Percentiles rank a stretch among this genome's conserved stretches.
phyloP scores from a whole-genome alignment of 257 asterid genomes.

The Solanum verrucosum region DNA sequence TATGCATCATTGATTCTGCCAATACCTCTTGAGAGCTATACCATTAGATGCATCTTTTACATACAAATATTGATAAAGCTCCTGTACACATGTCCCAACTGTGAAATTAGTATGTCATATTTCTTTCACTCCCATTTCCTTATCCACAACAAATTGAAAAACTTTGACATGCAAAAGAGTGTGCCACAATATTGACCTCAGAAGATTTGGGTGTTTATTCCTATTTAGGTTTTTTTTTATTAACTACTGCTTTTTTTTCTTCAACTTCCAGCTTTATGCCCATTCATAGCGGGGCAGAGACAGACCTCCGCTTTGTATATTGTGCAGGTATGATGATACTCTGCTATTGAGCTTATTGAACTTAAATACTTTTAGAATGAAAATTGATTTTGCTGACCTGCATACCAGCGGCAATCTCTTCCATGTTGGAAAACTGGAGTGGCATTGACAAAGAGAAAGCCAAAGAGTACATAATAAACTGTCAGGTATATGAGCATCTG shows the following conservation, averaged over 20 bases:
- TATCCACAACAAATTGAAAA: neutral
- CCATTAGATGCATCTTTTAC: neutral
- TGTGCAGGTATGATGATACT: constrained; percentile 65
- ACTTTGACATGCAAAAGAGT: neutral
- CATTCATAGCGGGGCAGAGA: constrained; percentile 85
- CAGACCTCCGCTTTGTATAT: constrained; percentile 86
- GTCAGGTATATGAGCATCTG: constrained; percentile 52
- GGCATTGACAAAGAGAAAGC: constrained; percentile 86
- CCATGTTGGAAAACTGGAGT: constrained; percentile 73
- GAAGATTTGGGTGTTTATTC: neutral
- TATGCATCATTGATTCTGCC: neutral
- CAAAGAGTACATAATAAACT: constrained; percentile 62
- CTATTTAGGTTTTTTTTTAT: neutral
- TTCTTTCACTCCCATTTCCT: neutral
- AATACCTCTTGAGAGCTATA: neutral
- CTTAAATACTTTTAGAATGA: constrained; percentile 5
- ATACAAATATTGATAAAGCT: neutral
- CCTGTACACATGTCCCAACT: neutral
- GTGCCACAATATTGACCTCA: neutral
- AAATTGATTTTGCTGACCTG: neutral
- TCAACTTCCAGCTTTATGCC: constrained; percentile 76
- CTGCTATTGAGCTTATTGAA: neutral
- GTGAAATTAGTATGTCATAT: neutral
- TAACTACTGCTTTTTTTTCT: no score
- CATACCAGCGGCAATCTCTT: constrained; percentile 75